Evolutionary conservation across 2,329 filamentous ascomycete species (phyloP), one percentile per base, ranked within the genome.

Genomic region (Cladosporium sp.): DNA sequence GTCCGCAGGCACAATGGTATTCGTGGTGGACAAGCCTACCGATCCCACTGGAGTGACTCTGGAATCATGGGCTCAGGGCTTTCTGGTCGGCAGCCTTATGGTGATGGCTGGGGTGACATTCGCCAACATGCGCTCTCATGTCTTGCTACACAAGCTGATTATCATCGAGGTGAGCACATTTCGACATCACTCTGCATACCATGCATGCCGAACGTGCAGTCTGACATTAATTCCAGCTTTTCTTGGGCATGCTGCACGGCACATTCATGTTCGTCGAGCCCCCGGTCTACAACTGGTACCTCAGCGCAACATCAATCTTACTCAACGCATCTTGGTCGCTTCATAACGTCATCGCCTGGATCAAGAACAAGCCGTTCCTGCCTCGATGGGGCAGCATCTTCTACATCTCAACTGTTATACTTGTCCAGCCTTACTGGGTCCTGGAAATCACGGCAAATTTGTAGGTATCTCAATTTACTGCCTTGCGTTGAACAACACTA

Each of bases 311-410:
- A 2, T 87, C 85, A 8, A 83, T 89, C 8, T 81, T 85, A 21
- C 81, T 90, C 28, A 88, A 88, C 68, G 77, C 82, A n/a, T 88
- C 85, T 3, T 89, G 86, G 85, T 82, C 80, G 14, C 76, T 90
- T 10, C 88, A 90, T 74, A 90, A 89, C 68, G 80, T 89, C 67
- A 86, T 90, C 66, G 83, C 87, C 0, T 90, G 87, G 88, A 83
- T 90, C 75, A 89, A 89, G 75, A 87, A 85, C 68, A 83, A 82
- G 62, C 87, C 87, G 0, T 88, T 89, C 70, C 56, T 70, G 8
- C 65, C 69, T n/a, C 61, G 66, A 65, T 68, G 68, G 67, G 80
- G 82, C 33, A 86, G 82, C 56, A 72, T 78, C 11, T 74, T 88
- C 64, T 89, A 88, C 71, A 86, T 89, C 60, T 78, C 79, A 52